Evolutionary conservation across 169 alveolate genomes (phyloP), one percentile per base, ranked within the genome.

Genomic region (Perkinsus marinus): DNA sequence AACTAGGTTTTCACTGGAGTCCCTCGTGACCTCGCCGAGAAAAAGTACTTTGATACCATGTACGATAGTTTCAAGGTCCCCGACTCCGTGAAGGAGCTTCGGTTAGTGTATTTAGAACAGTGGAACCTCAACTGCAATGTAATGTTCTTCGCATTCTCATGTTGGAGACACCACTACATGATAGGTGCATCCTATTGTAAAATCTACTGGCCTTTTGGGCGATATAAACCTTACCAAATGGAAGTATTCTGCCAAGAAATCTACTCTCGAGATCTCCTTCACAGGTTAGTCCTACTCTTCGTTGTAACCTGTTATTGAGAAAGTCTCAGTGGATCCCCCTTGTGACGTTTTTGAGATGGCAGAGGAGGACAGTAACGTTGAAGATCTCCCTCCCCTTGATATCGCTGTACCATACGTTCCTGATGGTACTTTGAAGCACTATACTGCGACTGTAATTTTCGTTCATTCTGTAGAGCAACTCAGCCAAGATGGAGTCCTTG

Each of bases 21-120:
- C 34, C 93, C 94, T 41, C 94, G 96, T 39, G 30, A 90, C 0
- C 90, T 95, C 39, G 97, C 97, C 0, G 97, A 95, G 89, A 90
- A 93, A 10, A 90, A 93, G 47, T 95, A 95, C 92, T 96, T 96
- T 17, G 96, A 95, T 43, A 90, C 95, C 39, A 95, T 95, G 16
- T 95, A 95, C 90, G 97, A 95, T 57, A 93, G 91, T 90, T 92
- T 93, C 92, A 47, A 89, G 92, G 96, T 92, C 43, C 95, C 91
- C 16, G 94, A 68, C 93, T 92, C 90, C 90, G 95, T 91, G 43
- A 92, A 90, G 91, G 79, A 57, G 96, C 93, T 91, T n/a, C 91
- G 92, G 57, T 43, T 93, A 37, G 92, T 90, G 39, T 68, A 89
- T 13, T 41, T 94, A 90, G 94, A 91, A 89, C 92, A 93, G 46